phyloP scores from a whole-genome alignment of 805 yeast genomes.

The Candida nemodendra region DNA sequence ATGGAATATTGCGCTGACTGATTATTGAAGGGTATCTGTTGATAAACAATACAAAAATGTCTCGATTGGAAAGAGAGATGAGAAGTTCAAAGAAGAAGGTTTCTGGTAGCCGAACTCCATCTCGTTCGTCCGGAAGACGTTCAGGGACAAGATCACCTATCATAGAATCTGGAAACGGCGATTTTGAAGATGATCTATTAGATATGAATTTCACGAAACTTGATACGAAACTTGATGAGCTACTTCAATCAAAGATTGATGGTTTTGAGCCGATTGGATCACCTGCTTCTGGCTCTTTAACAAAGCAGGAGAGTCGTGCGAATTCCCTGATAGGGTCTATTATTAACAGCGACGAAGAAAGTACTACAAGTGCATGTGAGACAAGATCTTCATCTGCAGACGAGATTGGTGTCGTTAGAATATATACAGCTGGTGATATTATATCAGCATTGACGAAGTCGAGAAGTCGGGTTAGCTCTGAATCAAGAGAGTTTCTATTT shows the following conservation, averaged over 20 bases:
- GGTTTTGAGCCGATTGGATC: conserved; percentile 7
- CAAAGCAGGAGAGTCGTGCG: conserved; percentile 27
- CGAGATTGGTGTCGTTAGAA: conserved; percentile 14
- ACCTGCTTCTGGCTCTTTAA: conserved; percentile 2
- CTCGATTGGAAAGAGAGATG: conserved; percentile 21
- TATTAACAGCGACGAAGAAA: conserved; percentile 14
- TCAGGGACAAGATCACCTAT: conserved; percentile 13
- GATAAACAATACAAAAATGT: conserved; percentile 11
- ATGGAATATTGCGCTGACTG: no score
- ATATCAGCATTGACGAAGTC: conserved; percentile 41
- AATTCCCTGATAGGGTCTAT: conserved; percentile 27
- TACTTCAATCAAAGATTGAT: conserved; percentile 16
- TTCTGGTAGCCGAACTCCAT: conserved; percentile 18
- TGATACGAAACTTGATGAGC: conserved; percentile 24
- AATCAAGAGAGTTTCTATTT: conserved; percentile 46
- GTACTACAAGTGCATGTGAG: conserved; percentile 5
- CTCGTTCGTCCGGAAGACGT: conserved; percentile 13
- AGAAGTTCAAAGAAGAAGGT: conserved; percentile 7
- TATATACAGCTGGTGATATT: conserved; percentile 42
- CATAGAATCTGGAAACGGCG: conserved; percentile 15
- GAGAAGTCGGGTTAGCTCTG: conserved; percentile 45
- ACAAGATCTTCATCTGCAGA: conserved; percentile 1
- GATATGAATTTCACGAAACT: conserved; percentile 20
- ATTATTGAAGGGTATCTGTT: no score
- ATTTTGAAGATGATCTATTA: conserved; percentile 21